These are phyloP conservation scores for Breynia disticha DNA, from an alignment of 441 rosid genomes.

Conservation along the genomic window DNA sequence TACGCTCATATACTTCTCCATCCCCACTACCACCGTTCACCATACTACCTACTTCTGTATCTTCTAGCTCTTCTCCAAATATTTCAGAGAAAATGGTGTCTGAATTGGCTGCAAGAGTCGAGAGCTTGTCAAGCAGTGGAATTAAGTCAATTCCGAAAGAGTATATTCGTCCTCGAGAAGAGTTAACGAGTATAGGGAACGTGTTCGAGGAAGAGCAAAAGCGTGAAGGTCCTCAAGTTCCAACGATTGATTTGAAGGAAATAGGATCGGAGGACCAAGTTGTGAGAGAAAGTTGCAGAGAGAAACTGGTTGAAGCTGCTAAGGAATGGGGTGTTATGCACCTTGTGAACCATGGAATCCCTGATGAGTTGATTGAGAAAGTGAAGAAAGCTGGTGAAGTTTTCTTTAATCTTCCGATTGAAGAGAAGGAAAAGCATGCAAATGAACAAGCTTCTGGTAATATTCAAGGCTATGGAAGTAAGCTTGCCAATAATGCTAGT, in stretches of 20 bases:
- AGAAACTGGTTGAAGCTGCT: slow-evolving; percentile 47
- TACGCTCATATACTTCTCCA: no score
- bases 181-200: slow-evolving; percentile 52
- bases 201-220: slow-evolving; percentile 69
- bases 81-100: background rate
- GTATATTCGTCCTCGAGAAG: slow-evolving; percentile 64
- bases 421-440: slow-evolving; percentile 83
- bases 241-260: slow-evolving; percentile 57
- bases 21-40: no score
- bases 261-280: slow-evolving; percentile 42
- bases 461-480: slow-evolving; percentile 91
- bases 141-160: slow-evolving; percentile 62
- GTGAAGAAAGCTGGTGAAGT: slow-evolving; percentile 55
- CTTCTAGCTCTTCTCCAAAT: background rate
- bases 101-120: slow-evolving; percentile 34
- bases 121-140: slow-evolving; percentile 64
- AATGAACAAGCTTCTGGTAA: slow-evolving; percentile 71
- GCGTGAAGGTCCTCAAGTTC: slow-evolving; percentile 66
- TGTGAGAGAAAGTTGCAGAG: slow-evolving; percentile 41
- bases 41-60: no score
- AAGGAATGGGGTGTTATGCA: slow-evolving; percentile 91
- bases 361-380: slow-evolving; percentile 40
- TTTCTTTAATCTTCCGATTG: slow-evolving; percentile 53
- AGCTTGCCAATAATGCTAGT: slow-evolving; percentile 73
- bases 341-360: slow-evolving; percentile 72